Evolutionary conservation across 1,284 basidiomycete species (phyloP).

Genomic region (Wallemia mellicola): DNA sequence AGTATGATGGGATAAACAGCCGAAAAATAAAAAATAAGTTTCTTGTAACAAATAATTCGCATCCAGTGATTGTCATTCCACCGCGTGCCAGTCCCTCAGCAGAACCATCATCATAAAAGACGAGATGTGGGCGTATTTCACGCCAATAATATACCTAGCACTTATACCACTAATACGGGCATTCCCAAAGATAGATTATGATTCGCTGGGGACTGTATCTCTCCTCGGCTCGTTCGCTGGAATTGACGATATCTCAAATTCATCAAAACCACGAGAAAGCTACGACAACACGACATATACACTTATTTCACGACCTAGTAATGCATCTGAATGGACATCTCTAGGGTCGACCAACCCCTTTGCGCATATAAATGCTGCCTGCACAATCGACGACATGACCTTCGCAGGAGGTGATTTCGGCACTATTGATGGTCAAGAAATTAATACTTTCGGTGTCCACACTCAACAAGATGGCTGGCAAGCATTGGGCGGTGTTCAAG

Average conservation of each 20-base stretch:
- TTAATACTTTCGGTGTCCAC: slow-evolving; percentile 13
- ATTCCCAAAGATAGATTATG: slow-evolving; percentile 11
- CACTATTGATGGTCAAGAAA: slow-evolving; percentile 9
- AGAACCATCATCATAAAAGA: not conserved
- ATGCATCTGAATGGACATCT: slow-evolving; percentile 6
- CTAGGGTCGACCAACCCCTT: not conserved
- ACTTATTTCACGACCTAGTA: not conserved
- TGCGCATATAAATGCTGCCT: slow-evolving; percentile 4
- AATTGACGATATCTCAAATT: slow-evolving; percentile 5
- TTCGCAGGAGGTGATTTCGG: slow-evolving; percentile 15
- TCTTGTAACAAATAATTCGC: not conserved
- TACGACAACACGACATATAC: not conserved
- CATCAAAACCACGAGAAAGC: not conserved
- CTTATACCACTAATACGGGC: not conserved
- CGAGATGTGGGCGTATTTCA: not conserved
- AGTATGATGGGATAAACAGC: not conserved
- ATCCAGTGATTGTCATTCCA: not conserved
- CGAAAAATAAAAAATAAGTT: not conserved
- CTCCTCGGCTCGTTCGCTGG: slow-evolving; percentile 11
- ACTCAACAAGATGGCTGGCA: slow-evolving; percentile 10
- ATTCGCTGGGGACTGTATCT: slow-evolving; percentile 10
- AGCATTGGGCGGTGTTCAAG: slow-evolving; percentile 21
- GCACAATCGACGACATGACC: slow-evolving; percentile 6
- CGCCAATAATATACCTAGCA: not conserved
- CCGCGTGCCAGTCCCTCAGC: not conserved